These are phyloP conservation scores for Clonostachys chloroleuca DNA, from an alignment of 2,329 filamentous ascomycete species.

Conservation along the genomic window DNA sequence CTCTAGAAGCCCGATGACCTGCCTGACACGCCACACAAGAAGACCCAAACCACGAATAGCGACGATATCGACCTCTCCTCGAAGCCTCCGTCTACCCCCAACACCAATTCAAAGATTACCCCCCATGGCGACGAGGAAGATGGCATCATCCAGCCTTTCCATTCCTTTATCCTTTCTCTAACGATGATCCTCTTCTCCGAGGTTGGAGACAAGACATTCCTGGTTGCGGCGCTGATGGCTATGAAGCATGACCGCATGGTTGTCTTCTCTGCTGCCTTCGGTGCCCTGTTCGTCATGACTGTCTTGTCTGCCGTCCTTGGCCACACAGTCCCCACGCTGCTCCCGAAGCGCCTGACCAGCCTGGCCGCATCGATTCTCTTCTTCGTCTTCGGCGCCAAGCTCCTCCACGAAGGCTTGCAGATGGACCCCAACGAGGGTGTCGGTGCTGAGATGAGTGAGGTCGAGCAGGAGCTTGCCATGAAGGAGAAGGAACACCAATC, in stretches of 20 bases:
- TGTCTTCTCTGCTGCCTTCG: slow-evolving; percentile 93
- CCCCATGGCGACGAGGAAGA: slow-evolving; percentile 28
- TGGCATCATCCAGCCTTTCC: slow-evolving; percentile 71
- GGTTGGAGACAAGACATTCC: slow-evolving; percentile 96
- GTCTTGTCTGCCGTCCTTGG: slow-evolving; percentile 88
- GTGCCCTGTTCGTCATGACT: slow-evolving; percentile 90
- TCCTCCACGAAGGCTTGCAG: slow-evolving; percentile 79
- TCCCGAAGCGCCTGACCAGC: slow-evolving; percentile 87
- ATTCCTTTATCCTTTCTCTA: slow-evolving; percentile 87
- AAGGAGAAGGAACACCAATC: slow-evolving; percentile 78
- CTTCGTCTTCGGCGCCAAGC: slow-evolving; percentile 80
- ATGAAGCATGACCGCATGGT: slow-evolving; percentile 95
- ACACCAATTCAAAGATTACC: neutral
- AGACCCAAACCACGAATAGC: slow-evolving; percentile 61
- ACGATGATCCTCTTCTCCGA: slow-evolving; percentile 98
- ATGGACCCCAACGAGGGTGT: slow-evolving; percentile 92
- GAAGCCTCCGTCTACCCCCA: neutral
- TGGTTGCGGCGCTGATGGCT: slow-evolving; percentile 95
- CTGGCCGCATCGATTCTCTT: slow-evolving; percentile 83
- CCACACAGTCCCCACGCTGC: slow-evolving; percentile 83
- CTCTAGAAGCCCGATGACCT: slow-evolving; percentile 75
- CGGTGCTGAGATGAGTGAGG: slow-evolving; percentile 95
- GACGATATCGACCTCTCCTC: slow-evolving; percentile 50
- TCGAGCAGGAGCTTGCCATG: slow-evolving; percentile 88
- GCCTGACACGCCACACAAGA: slow-evolving; percentile 72